Conservation (phyloP, 495 filamentous ascomycete species). For the Pseudomonodictys pantanalensis region DNA sequence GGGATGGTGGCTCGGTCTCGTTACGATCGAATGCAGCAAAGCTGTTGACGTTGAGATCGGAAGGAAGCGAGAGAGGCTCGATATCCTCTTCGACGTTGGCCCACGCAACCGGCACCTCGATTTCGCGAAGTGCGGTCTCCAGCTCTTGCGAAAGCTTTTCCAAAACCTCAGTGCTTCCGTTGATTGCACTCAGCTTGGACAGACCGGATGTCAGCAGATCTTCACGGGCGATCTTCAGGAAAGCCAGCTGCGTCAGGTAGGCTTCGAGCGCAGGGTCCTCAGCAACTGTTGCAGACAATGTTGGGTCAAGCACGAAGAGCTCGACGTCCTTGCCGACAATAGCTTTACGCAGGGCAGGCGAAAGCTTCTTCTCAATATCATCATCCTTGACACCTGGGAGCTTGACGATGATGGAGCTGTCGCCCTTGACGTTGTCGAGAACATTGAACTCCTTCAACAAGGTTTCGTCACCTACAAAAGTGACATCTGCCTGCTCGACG, state of each 20-base stretch:
- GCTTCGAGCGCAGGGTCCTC: conserved; percentile 55
- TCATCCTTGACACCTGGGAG: conserved; percentile 77
- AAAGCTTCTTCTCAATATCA: conserved; percentile 85
- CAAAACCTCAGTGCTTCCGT: conserved; percentile 54
- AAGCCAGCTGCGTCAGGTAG: conserved; percentile 70
- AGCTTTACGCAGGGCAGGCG: conserved; percentile 60
- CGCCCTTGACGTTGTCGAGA: conserved; percentile 64
- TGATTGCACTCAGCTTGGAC: conserved; percentile 58
- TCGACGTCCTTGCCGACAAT: conserved; percentile 65
- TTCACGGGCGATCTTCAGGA: conserved; percentile 68
- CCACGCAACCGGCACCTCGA: conserved; percentile 80
- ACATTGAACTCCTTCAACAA: conserved; percentile 74
- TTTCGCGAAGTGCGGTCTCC: conserved; percentile 61
- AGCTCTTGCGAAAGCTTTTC: conserved; percentile 64
- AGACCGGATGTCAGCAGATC: conserved; percentile 51
- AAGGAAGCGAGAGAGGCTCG: conserved; percentile 51
- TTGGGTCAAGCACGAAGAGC: conserved; percentile 71
- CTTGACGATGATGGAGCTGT: conserved; percentile 70
- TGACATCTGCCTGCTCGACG: conserved; percentile 72
- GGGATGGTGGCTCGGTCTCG: conserved; percentile 61
- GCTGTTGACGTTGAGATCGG: conserved; percentile 68
- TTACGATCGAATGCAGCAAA: conserved; percentile 78
- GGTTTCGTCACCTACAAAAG: conserved; percentile 73
- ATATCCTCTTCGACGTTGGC: conserved; percentile 60
- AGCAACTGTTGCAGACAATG: conserved; percentile 59